These are phyloP conservation scores for Umbellularia californica DNA, from an alignment of 164 flowering plant species.

Conservation along the genomic window DNA sequence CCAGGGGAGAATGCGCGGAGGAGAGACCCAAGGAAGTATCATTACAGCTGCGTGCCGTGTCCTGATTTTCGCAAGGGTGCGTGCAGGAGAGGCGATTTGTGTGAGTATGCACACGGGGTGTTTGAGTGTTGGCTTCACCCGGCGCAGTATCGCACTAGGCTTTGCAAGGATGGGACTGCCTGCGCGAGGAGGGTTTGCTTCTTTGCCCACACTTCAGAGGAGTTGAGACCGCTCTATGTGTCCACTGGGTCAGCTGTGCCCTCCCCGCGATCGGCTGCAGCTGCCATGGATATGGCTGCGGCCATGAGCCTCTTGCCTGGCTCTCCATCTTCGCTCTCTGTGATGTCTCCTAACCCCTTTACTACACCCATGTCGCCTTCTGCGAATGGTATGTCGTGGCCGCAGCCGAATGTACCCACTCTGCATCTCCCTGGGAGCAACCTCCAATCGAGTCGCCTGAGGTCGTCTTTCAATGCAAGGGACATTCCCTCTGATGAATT, in stretches of 20 bases:
- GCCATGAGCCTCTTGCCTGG: conserved; percentile 73
- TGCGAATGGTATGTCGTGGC: conserved; percentile 59
- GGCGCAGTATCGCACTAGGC: conserved; percentile 88
- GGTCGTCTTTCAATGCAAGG: conserved; percentile 83
- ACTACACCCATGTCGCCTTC: conserved; percentile 96
- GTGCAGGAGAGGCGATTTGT: conserved; percentile 84
- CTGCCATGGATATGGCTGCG: conserved; percentile 74
- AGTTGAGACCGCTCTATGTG: conserved; percentile 77
- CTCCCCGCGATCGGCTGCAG: conserved; percentile 64
- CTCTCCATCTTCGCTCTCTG: conserved; percentile 66
- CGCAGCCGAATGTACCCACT: conserved; percentile 78
- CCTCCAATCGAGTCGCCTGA: conserved; percentile 80
- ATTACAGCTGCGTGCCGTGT: conserved; percentile 96
- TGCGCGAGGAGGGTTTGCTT: conserved; percentile 85
- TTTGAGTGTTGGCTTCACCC: conserved; percentile 99
- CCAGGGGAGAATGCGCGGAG: conserved; percentile 98
- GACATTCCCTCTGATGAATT: conserved; percentile 60
- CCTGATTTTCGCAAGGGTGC: conserved; percentile 95
- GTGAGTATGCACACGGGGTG: conserved; percentile 97
- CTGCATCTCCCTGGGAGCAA: conserved; percentile 89
- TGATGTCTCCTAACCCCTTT: conserved; percentile 73
- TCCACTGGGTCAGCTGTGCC: conserved; percentile 93
- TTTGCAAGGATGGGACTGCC: conserved; percentile 80
- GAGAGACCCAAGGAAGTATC: conserved; percentile 88
- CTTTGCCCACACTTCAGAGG: conserved; percentile 85